Evolutionary conservation across 2,329 filamentous ascomycete species (phyloP).

Genomic region (Ophiostoma sp.): DNA sequence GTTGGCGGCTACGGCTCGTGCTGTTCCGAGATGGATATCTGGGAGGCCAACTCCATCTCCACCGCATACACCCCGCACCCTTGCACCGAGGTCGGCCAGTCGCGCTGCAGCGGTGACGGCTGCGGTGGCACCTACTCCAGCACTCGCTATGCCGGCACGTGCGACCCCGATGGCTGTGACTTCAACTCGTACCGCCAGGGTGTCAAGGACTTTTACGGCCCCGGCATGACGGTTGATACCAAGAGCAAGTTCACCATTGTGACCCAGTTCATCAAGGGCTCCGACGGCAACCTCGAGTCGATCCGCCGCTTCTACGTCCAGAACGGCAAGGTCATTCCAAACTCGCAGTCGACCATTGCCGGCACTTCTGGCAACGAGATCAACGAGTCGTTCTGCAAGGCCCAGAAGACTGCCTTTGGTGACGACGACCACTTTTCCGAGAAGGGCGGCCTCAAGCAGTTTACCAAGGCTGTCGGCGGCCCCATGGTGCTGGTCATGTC

Average conservation of each 20-base stretch:
- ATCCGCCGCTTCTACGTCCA: slow-evolving; percentile 60
- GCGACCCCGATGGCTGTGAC: slow-evolving; percentile 61
- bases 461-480: slow-evolving; percentile 47
- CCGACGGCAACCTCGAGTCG: slow-evolving; percentile 45
- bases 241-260: slow-evolving; percentile 54
- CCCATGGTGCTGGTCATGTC: slow-evolving; percentile 61
- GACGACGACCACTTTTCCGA: slow-evolving; percentile 47
- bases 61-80: slow-evolving; percentile 56
- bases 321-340: slow-evolving; percentile 49
- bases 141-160: slow-evolving; percentile 42
- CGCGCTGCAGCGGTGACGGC: slow-evolving; percentile 38
- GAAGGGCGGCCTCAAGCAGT: slow-evolving; percentile 50
- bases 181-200: slow-evolving; percentile 62
- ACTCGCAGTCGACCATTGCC: slow-evolving; percentile 38
- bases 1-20: slow-evolving; percentile 47
- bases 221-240: slow-evolving; percentile 52
- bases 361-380: slow-evolving; percentile 37
- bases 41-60: slow-evolving; percentile 59
- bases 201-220: slow-evolving; percentile 51
- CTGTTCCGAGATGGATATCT: slow-evolving; percentile 55
- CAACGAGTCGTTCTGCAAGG: slow-evolving; percentile 50
- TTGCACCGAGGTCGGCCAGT: slow-evolving; percentile 43
- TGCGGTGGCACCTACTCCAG: slow-evolving; percentile 47
- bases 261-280: slow-evolving; percentile 53
- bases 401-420: slow-evolving; percentile 49